Evolutionary conservation across 169 alveolate species (phyloP).

Genomic region (Amoebophrya sp.): DNA sequence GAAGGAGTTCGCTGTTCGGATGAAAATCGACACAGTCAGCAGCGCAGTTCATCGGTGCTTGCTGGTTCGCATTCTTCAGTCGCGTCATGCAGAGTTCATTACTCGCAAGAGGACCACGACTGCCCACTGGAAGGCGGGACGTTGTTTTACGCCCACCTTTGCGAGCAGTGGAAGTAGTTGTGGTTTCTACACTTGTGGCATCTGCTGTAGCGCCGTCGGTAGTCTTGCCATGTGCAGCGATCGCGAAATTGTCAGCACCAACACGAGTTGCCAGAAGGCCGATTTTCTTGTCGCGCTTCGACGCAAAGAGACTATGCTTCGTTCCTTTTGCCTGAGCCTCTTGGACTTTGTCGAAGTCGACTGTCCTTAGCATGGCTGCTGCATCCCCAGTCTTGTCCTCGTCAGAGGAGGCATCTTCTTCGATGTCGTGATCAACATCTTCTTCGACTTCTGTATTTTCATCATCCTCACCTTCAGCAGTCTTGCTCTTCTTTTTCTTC

Average conservation of each 20-base stretch:
- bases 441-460: background rate
- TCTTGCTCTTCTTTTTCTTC: background rate
- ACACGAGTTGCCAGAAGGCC: no score
- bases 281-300: background rate
- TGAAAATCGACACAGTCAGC: background rate
- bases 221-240: background rate
- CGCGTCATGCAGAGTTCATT: background rate
- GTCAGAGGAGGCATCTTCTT: no score
- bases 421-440: background rate
- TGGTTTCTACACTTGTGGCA: background rate
- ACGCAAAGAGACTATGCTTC: background rate
- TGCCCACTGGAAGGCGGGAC: background rate
- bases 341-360: background rate
- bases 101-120: no score
- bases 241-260: no score
- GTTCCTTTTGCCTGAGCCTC: background rate
- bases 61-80: background rate
- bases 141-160: background rate
- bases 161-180: background rate
- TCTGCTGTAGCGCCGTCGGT: background rate
- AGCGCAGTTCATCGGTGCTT: background rate
- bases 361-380: background rate
- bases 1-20: background rate
- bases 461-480: background rate
- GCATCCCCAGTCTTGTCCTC: no score